phyloP scores from a whole-genome alignment of 306 rosid genomes.

The Phaseolus lunatus region DNA sequence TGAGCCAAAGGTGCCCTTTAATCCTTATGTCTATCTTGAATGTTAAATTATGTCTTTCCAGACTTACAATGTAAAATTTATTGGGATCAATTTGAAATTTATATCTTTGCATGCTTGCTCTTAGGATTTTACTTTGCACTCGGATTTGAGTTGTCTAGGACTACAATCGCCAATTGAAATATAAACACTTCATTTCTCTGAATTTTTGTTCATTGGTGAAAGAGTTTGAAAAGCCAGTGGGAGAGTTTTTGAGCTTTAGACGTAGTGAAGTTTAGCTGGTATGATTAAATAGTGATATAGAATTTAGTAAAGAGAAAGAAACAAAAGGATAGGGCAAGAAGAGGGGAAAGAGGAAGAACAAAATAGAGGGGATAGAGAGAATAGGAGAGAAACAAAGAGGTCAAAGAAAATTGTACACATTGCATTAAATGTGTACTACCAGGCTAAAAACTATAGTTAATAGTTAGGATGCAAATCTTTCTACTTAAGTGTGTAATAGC shows the following conservation, averaged over 20 bases:
- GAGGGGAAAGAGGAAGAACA: too few relatives aligned
- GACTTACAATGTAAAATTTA: conserved; percentile 13
- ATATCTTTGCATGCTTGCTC: conserved; percentile 9
- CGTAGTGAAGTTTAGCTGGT: conserved; percentile 50
- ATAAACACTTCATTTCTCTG: conserved; percentile 12
- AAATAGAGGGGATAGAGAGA: too few relatives aligned
- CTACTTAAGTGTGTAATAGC: too few relatives aligned
- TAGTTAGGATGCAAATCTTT: too few relatives aligned
- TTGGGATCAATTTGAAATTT: conserved; percentile 18
- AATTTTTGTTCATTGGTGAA: conserved; percentile 30
- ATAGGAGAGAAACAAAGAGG: too few relatives aligned
- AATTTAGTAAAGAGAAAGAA: too few relatives aligned
- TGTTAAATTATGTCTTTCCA: conserved; percentile 27
- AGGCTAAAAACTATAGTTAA: too few relatives aligned
- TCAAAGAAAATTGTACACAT: too few relatives aligned
- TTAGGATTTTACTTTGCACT: conserved; percentile 10
- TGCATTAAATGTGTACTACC: too few relatives aligned
- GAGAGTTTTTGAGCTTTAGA: conserved; percentile 51
- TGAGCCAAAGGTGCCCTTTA: conserved; percentile 44
- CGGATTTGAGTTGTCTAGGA: conserved; percentile 22
- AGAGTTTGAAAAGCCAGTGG: conserved; percentile 33
- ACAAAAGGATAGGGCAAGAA: too few relatives aligned
- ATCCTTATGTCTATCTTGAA: conserved; percentile 24
- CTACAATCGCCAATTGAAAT: background rate
- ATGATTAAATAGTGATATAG: conserved; percentile 31